Evolutionary conservation across 163 green algal genomes (phyloP).

Genomic region (Scenedesmus sp.): DNA sequence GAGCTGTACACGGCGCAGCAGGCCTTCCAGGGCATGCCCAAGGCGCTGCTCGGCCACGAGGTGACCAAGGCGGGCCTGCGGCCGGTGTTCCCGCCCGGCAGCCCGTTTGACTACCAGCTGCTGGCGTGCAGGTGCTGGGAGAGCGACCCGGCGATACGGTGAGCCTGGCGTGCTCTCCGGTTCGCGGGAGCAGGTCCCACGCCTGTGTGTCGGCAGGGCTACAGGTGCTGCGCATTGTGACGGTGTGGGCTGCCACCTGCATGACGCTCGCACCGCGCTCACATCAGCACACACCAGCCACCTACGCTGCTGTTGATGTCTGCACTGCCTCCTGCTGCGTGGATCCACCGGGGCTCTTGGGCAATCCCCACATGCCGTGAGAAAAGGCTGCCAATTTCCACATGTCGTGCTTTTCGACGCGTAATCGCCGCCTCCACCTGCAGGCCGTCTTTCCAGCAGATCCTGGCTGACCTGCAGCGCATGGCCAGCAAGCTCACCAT

Average conservation of each 20-base stretch:
- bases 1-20: constrained; percentile 64
- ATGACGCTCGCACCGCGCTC: neutral
- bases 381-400: no score
- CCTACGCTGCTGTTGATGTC: no score
- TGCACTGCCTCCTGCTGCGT: no score
- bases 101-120: constrained; percentile 65
- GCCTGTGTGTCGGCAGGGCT: no score
- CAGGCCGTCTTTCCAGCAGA: constrained; percentile 51
- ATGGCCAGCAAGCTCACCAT: constrained; percentile 14
- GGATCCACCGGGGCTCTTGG: no score
- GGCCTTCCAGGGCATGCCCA: constrained; percentile 65
- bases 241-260: neutral
- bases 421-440: no score
- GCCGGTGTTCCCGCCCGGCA: constrained; percentile 61
- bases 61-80: constrained; percentile 54
- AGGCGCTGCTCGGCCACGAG: constrained; percentile 68
- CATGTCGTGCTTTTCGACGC: no score
- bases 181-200: no score
- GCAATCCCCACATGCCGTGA: no score
- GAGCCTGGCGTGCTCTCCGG: neutral
- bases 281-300: no score
- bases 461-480: constrained; percentile 45
- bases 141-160: constrained; percentile 57
- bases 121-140: constrained; percentile 72
- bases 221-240: no score